Evolutionary conservation across 805 yeast species (phyloP).

Genomic region (Lachancea sp.): DNA sequence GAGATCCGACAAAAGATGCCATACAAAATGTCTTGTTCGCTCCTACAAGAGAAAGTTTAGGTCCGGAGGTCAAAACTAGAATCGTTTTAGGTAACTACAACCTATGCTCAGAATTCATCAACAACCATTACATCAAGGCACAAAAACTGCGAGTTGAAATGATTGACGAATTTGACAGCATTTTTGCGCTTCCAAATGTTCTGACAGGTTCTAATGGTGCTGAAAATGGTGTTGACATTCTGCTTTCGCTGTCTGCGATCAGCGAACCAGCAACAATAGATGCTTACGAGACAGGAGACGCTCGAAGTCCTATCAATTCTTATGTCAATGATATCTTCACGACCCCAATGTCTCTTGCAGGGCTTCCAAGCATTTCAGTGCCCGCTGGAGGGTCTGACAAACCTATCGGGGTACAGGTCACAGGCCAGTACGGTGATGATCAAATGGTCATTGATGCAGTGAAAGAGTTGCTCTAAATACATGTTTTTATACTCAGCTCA

Average conservation of each 20-base stretch:
- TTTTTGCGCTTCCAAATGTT: constrained; percentile 50
- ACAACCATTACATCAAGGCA: constrained; percentile 73
- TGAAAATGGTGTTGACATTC: constrained; percentile 52
- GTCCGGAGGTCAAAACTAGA: constrained; percentile 77
- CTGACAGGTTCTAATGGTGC: constrained; percentile 19
- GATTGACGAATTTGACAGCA: constrained; percentile 56
- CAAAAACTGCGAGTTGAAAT: constrained; percentile 55
- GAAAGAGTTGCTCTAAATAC: constrained; percentile 12
- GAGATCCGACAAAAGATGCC: constrained; percentile 34
- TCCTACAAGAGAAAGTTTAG: constrained; percentile 60
- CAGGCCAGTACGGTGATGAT: constrained; percentile 87
- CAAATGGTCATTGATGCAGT: constrained; percentile 43
- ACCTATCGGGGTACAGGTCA: constrained; percentile 65
- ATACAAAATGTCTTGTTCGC: constrained; percentile 41
- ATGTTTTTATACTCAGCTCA: not conserved
- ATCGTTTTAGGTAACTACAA: constrained; percentile 82
- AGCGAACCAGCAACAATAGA: constrained; percentile 48
- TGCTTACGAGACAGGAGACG: constrained; percentile 35
- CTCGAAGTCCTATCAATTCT: constrained; percentile 46
- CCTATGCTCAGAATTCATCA: constrained; percentile 61
- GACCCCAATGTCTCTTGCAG: constrained; percentile 87
- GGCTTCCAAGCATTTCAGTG: constrained; percentile 75
- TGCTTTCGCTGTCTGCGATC: constrained; percentile 69
- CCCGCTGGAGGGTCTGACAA: constrained; percentile 43
- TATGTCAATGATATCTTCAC: constrained; percentile 81